Evolutionary conservation across 1,284 basidiomycete genomes (phyloP), one percentile per base, ranked within the genome.

Genomic region (Gomphus bonarii): DNA sequence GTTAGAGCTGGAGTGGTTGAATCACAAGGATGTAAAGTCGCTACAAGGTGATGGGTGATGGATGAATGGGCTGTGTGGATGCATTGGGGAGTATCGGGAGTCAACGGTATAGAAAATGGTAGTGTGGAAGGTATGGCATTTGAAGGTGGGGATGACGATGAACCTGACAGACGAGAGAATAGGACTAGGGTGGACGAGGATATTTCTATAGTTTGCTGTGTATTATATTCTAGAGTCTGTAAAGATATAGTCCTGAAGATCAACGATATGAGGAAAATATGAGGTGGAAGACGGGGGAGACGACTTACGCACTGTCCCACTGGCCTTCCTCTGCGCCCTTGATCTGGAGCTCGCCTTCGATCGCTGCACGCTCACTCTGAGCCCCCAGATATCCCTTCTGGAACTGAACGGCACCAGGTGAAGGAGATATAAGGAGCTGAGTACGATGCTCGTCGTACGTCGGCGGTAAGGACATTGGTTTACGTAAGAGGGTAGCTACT

Each of bases 261-360:
- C 36, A 63, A 61, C 62, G 53, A 59, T 50, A 56, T 59, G 49
- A 40, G 58, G 56, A 50, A n/a, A 46, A 40, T 42, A 57, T 56
- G 57, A 25, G 30, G 52, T 42, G 35, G 43, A 14, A 42, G n/a
- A 51, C 68, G 63, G 63, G 59, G 52, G 43, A 36, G 74, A 48
- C 20, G 25, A 60, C 84, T 72, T 69, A 88, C 88, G 89, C 72
- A 73, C 79, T 80, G 60, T 75, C 70, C 84, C 86, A 91, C 55
- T 68, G 70, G 60, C 72, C 73, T 42, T 73, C 69, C 50, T 76
- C 74, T 40, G 75, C 74, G 56, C 80, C 84, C 67, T 91, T 91
- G 61, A 91, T 74, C 66, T 88, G 88, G 35, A 91, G 72, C 68
- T 91, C 88, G 55, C 88, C 88, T 67, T 91, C 88, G 57, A 91